Percentiles rank a stretch among this genome's conserved stretches.
Evolutionary conservation across 2,329 filamentous ascomycete species (phyloP).

Genomic region (Cladorrhinum sp.): DNA sequence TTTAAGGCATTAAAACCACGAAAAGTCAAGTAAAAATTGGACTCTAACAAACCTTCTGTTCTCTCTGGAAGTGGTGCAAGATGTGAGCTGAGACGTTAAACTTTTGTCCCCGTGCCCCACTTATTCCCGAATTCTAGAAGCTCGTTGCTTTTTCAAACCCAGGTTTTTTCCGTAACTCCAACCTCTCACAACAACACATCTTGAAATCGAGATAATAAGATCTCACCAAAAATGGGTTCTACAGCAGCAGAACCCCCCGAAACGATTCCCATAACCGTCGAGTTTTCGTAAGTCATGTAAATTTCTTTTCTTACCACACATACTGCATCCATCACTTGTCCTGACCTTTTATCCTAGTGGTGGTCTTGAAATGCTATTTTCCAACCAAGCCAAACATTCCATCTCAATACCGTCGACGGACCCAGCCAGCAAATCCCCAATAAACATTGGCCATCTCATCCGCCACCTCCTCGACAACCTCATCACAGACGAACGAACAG

Average conservation of each 20-base stretch:
- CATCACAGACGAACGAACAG: constrained; percentile 82
- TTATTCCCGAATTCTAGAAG: not conserved
- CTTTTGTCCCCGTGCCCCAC: not conserved
- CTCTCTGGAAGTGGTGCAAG: too few relatives aligned
- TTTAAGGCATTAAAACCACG: too few relatives aligned
- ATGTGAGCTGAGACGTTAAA: too few relatives aligned
- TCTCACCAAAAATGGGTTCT: constrained; percentile 13
- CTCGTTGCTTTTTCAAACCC: not conserved
- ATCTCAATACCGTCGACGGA: constrained; percentile 65
- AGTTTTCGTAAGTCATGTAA: constrained; percentile 56
- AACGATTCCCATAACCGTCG: constrained; percentile 61
- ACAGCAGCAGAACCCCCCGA: constrained; percentile 26
- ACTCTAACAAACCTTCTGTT: too few relatives aligned
- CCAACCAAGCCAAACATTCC: constrained; percentile 70
- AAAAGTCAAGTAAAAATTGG: too few relatives aligned
- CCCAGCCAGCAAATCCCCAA: constrained; percentile 51
- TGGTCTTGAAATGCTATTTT: constrained; percentile 91
- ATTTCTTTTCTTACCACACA: not conserved
- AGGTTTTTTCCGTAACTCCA: not conserved
- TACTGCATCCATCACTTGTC: too few relatives aligned
- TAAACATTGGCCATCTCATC: constrained; percentile 74
- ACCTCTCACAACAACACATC: not conserved
- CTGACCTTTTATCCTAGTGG: constrained; percentile 53
- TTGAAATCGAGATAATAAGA: not conserved
- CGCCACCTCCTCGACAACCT: constrained; percentile 72